These are phyloP conservation scores for Exidia glandulosa DNA, from an alignment of 768 basidiomycete species.

Conservation along the genomic window DNA sequence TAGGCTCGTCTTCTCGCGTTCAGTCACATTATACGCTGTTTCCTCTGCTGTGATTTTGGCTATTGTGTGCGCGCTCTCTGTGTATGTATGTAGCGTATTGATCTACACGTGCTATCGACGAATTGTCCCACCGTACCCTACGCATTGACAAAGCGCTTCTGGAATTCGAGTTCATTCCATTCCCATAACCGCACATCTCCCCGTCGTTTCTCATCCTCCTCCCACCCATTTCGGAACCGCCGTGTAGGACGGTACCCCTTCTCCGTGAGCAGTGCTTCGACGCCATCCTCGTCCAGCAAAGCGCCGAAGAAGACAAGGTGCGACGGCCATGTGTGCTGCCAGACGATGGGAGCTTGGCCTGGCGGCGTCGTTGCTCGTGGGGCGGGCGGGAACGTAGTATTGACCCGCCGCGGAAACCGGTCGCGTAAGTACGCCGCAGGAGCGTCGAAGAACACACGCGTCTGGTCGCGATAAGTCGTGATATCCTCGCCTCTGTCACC, in stretches of 20 bases:
- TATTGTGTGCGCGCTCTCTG: neutral
- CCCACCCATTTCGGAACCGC: conserved; percentile 54
- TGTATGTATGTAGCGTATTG: neutral
- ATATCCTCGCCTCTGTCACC: conserved; percentile 37
- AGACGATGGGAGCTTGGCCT: conserved; percentile 21
- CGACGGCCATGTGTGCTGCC: conserved; percentile 71
- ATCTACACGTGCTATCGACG: neutral
- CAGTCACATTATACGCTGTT: too few species aligned
- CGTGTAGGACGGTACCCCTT: conserved; percentile 58
- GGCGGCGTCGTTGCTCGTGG: conserved; percentile 30
- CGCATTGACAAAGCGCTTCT: neutral
- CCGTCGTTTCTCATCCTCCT: conserved; percentile 59
- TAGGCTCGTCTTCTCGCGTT: too few species aligned
- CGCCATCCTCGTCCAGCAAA: conserved; percentile 45
- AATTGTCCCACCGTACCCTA: neutral
- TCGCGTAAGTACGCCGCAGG: conserved; percentile 54
- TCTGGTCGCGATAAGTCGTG: conserved; percentile 63
- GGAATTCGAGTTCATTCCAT: conserved; percentile 1
- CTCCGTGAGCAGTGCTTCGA: conserved; percentile 34
- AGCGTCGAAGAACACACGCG: conserved; percentile 65
- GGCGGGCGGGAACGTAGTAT: conserved; percentile 55
- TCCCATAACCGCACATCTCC: conserved; percentile 69
- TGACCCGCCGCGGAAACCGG: conserved; percentile 56
- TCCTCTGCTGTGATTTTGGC: neutral
- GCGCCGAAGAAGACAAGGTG: conserved; percentile 77